Evolutionary conservation across 805 yeast genomes (phyloP).

Genomic region (Wickerhamomyces kurtzmanii): DNA sequence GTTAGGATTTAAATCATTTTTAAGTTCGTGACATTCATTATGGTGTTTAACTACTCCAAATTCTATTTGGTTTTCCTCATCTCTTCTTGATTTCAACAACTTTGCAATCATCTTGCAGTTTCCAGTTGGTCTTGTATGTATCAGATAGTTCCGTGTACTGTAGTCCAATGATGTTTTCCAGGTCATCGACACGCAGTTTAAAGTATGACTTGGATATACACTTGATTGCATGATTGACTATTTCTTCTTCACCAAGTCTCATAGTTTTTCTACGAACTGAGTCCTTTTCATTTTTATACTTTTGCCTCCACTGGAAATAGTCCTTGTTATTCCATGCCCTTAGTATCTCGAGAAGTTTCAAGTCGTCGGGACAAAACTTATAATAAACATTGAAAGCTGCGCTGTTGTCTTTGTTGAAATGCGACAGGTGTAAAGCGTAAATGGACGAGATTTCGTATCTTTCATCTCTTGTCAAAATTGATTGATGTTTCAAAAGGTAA

Average conservation of each 20-base stretch:
- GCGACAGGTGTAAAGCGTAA: constrained; percentile 31
- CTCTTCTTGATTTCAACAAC: not conserved
- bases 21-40: no score
- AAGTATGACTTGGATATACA: constrained; percentile 30
- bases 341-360: constrained; percentile 22
- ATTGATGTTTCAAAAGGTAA: constrained; percentile 16
- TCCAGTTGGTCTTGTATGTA: constrained; percentile 9
- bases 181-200: constrained; percentile 12
- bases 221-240: constrained; percentile 22
- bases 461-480: constrained; percentile 21
- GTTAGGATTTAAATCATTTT: no score
- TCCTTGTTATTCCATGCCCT: constrained; percentile 21
- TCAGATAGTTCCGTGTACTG: constrained; percentile 2
- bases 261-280: constrained; percentile 20
- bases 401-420: constrained; percentile 12
- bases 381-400: constrained; percentile 11
- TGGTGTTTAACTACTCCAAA: no score
- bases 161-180: constrained; percentile 6
- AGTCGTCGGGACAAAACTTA: constrained; percentile 20
- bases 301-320: constrained; percentile 21
- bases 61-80: not conserved
- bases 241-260: constrained; percentile 28
- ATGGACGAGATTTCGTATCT: constrained; percentile 29
- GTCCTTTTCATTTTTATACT: constrained; percentile 12
- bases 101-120: not conserved